Percentiles rank a stretch among this genome's conserved stretches.
Evolutionary conservation across 2,329 filamentous ascomycete species (phyloP).

Genomic region (Ampelomyces quisqualis): DNA sequence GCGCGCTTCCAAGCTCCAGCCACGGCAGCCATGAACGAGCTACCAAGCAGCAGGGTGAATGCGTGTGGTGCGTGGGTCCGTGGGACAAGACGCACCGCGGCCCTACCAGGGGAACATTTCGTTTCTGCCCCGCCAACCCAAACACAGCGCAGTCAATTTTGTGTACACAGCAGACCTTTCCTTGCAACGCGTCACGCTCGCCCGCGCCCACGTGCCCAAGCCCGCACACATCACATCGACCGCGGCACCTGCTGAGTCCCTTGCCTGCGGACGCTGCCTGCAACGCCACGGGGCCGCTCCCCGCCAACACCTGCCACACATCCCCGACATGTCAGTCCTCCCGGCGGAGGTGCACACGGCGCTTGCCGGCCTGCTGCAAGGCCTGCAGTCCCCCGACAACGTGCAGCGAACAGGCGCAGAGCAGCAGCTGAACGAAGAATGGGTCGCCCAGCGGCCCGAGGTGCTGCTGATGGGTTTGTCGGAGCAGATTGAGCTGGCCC

Average conservation of each 20-base stretch:
- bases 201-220: not conserved
- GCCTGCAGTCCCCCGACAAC: slow-evolving; percentile 89
- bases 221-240: not conserved
- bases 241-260: no score
- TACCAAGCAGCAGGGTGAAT: no score
- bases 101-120: no score
- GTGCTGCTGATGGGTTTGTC: slow-evolving; percentile 90
- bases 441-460: slow-evolving; percentile 79
- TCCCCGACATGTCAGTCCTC: slow-evolving; percentile 73
- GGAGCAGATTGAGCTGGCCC: slow-evolving; percentile 82
- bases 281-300: slow-evolving; percentile 22
- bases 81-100: no score
- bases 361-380: slow-evolving; percentile 82
- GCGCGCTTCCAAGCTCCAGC: not conserved
- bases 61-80: no score
- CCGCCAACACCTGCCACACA: slow-evolving; percentile 10
- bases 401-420: slow-evolving; percentile 80
- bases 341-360: slow-evolving; percentile 80
- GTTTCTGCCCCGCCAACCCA: slow-evolving; percentile 1
- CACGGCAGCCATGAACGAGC: no score
- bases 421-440: slow-evolving; percentile 86
- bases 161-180: not conserved
- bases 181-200: not conserved
- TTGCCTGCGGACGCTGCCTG: slow-evolving; percentile 14
- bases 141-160: slow-evolving; percentile 4